phyloP scores from a whole-genome alignment of 768 basidiomycete genomes.

The Hygrophorus russula region DNA sequence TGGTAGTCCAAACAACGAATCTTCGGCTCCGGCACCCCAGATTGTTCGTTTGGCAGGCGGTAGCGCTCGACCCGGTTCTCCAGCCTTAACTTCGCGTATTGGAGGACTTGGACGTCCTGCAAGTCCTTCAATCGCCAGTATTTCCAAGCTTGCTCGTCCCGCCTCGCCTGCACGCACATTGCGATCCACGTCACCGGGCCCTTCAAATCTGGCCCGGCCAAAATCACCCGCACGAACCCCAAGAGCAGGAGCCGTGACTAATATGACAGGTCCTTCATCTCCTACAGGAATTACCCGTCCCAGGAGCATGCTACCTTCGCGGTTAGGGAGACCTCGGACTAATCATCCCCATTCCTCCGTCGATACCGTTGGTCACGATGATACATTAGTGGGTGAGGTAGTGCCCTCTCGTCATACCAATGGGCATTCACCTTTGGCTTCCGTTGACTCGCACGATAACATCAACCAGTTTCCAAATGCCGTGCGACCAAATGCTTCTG shows the following conservation, averaged over 20 bases:
- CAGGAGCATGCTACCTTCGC: conserved; percentile 65
- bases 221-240: conserved; percentile 32
- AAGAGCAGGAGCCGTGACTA: conserved; percentile 11
- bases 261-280: conserved; percentile 24
- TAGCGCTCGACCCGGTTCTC: conserved; percentile 39
- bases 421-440: neutral
- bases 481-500: conserved; percentile 24
- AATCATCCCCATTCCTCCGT: conserved; percentile 24
- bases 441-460: neutral
- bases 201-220: conserved; percentile 21
- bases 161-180: conserved; percentile 27
- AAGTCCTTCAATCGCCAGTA: conserved; percentile 13
- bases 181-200: conserved; percentile 32
- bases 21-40: conserved; percentile 30
- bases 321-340: conserved; percentile 55
- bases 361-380: conserved; percentile 9
- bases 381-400: neutral
- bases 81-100: conserved; percentile 26
- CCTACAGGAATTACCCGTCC: conserved; percentile 40
- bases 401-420: conserved; percentile 1
- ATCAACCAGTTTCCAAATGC: conserved; percentile 10
- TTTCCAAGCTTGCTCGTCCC: conserved; percentile 32
- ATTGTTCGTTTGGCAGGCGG: conserved; percentile 42
- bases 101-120: conserved; percentile 31
- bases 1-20: conserved; percentile 30